These are phyloP conservation scores for Imleria badia DNA, from an alignment of 768 basidiomycete species.

Conservation along the genomic window DNA sequence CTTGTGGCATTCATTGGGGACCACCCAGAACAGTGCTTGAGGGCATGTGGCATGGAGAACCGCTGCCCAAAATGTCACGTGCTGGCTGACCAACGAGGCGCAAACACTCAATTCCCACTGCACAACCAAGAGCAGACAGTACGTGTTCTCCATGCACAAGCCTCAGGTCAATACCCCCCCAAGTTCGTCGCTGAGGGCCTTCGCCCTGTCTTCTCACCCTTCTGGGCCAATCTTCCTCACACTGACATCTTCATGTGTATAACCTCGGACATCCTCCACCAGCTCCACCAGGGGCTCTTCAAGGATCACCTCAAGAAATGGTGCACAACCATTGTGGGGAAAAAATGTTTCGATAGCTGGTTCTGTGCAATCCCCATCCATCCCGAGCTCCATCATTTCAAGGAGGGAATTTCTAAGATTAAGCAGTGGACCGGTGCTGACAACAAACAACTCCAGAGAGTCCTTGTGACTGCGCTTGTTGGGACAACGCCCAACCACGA, in stretches of 20 bases:
- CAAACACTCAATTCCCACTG: background rate
- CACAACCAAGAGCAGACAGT: background rate
- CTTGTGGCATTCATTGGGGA: background rate
- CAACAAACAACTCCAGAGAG: background rate
- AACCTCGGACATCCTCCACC: background rate
- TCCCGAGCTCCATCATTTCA: background rate
- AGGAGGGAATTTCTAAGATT: background rate
- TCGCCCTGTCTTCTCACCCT: background rate
- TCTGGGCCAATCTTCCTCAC: background rate
- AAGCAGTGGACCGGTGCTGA: slow-evolving; percentile 5
- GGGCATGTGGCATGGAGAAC: background rate
- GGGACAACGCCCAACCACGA: background rate
- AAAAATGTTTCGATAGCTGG: background rate
- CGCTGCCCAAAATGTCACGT: too few relatives aligned
- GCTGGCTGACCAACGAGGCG: background rate
- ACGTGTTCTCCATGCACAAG: background rate
- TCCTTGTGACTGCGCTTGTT: background rate
- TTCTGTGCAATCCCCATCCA: background rate
- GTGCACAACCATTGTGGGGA: background rate
- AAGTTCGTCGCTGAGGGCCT: background rate
- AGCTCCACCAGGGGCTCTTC: background rate
- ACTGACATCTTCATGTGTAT: background rate
- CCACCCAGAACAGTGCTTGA: background rate
- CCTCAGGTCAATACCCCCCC: background rate
- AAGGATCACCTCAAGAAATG: slow-evolving; percentile 1